These are phyloP conservation scores for Aspergillus alliaceus DNA, from an alignment of 2,329 filamentous ascomycete species.

Conservation along the genomic window DNA sequence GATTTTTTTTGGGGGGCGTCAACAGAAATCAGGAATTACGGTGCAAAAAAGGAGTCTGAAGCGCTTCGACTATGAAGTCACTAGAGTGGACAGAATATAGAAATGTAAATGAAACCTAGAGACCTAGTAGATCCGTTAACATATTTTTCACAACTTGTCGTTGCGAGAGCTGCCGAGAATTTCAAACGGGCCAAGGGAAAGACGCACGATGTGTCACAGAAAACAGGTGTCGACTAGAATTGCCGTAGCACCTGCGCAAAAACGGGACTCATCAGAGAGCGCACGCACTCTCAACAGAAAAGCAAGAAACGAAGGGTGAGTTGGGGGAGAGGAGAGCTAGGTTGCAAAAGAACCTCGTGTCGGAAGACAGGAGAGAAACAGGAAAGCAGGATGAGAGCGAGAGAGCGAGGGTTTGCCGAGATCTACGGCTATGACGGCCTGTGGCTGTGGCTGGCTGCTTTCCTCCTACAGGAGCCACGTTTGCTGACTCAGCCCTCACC, in stretches of 20 bases:
- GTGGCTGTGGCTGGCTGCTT: slow-evolving; percentile 17
- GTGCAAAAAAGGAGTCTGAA: not conserved
- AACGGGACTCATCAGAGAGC: slow-evolving; percentile 43
- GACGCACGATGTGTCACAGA: slow-evolving; percentile 16
- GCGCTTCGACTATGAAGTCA: not conserved
- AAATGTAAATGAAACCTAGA: not conserved
- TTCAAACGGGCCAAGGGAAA: slow-evolving; percentile 24
- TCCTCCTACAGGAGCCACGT: slow-evolving; percentile 7
- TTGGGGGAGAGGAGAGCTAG: slow-evolving; percentile 6
- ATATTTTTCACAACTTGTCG: not conserved
- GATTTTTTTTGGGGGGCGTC: slow-evolving; percentile 14
- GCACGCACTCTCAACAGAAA: slow-evolving; percentile 29
- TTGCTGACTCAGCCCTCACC: slow-evolving; percentile 15
- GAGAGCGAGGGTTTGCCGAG: slow-evolving; percentile 16
- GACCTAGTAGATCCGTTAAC: not conserved
- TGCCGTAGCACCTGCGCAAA: slow-evolving; percentile 42
- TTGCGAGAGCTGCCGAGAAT: slow-evolving; percentile 14
- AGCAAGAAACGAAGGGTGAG: slow-evolving; percentile 2
- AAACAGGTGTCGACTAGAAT: slow-evolving; percentile 42
- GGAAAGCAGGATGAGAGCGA: slow-evolving; percentile 8
- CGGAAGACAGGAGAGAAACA: slow-evolving; percentile 4
- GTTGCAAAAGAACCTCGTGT: slow-evolving; percentile 5
- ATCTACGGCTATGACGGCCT: slow-evolving; percentile 29
- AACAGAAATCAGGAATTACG: not conserved
- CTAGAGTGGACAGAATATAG: not conserved